Evolutionary conservation across 2,329 filamentous ascomycete species (phyloP), one percentile per base, ranked within the genome.

Genomic region (Chaetomium sp.): DNA sequence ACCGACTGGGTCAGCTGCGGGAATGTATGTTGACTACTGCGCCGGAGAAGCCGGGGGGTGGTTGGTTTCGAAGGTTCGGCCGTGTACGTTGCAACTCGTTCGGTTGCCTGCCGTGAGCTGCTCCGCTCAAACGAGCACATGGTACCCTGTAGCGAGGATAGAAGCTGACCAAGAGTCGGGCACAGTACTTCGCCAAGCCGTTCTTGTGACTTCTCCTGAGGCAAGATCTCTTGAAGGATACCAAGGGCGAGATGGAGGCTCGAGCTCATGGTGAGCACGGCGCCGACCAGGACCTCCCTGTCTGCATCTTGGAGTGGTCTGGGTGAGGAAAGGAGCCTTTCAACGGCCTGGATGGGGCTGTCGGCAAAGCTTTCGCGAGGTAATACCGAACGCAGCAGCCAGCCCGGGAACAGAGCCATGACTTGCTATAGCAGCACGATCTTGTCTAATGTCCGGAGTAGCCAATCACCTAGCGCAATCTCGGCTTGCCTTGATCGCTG

Each of bases 211-310:
- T 68, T 66, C 13, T 72, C 70, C 29, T 67, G 63, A 16, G 70
- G 70, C 33, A 72, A 47, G 6, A 70, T 49, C 50, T 71, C 69
- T 5, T 63, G 65, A 8, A 72, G 64, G 57, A 72, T 68, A 54
- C 62, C 58, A 19, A 72, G 69, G 35, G 70, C 70, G 19, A 69
- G 59, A 10, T 69, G 64, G 4, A 72, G 68, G 50, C 67, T 70
- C 13, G 70, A 65, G 38, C 69, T 68, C 56, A 72, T 63, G 47
- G 67, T 64, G 50, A 72, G 62, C 19, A 71, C 66, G 12, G 70
- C 70, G 19, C 70, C 70, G 29, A 71, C 65, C 19, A 72, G 64
- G 12, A 64, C 56, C 55, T 72, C 70, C 60, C 70, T 71, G 54
- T 71, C 70, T 21, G 65, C 64, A 47, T 69, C 67, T 13, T 55